phyloP scores from a whole-genome alignment of 805 yeast genomes.

The Ogataea methylovora region DNA sequence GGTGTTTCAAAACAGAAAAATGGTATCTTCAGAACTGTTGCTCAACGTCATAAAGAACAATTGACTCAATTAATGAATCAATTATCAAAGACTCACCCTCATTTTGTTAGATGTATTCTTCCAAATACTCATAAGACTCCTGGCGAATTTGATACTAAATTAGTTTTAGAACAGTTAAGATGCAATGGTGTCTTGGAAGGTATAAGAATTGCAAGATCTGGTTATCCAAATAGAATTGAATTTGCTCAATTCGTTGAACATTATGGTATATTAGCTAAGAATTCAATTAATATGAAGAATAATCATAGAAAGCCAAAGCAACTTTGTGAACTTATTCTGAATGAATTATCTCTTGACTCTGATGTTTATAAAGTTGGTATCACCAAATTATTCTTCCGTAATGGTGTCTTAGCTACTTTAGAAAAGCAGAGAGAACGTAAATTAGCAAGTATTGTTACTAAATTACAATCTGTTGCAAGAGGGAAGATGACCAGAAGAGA shows the following conservation, averaged over 20 bases:
- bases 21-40: constrained; percentile 64
- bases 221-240: constrained; percentile 87
- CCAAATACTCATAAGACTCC: constrained; percentile 79
- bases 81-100: constrained; percentile 79
- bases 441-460: constrained; percentile 45
- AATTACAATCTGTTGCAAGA: constrained; percentile 56
- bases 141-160: constrained; percentile 57
- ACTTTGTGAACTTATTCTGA: constrained; percentile 61
- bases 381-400: constrained; percentile 67
- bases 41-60: constrained; percentile 86
- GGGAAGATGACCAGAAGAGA: constrained; percentile 53
- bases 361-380: constrained; percentile 60
- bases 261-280: constrained; percentile 60
- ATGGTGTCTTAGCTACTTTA: constrained; percentile 69
- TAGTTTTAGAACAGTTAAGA: constrained; percentile 83
- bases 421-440: constrained; percentile 71
- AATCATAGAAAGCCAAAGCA: constrained; percentile 43
- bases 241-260: constrained; percentile 74
- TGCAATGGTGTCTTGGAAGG: constrained; percentile 99
- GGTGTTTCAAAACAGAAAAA: constrained; percentile 14
- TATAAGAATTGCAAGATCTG: constrained; percentile 92
- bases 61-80: constrained; percentile 63
- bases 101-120: constrained; percentile 90
- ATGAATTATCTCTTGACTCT: constrained; percentile 51
- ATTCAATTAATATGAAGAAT: constrained; percentile 26